phyloP scores from a whole-genome alignment of 441 rosid genomes.

The Adansonia rubrostipa region DNA sequence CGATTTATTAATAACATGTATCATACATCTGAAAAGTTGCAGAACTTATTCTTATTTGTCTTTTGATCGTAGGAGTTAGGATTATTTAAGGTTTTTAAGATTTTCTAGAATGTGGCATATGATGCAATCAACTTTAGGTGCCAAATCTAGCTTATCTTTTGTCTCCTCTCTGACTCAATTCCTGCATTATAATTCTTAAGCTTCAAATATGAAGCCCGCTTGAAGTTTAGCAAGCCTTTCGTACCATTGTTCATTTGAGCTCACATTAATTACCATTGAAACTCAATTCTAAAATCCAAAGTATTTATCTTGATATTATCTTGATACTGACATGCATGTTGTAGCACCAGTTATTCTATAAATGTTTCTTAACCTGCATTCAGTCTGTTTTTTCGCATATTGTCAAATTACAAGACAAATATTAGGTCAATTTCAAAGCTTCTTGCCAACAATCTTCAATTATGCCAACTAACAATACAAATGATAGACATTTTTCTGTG shows the following conservation, averaged over 20 bases:
- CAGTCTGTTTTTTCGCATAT: background rate
- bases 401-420: background rate
- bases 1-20: background rate
- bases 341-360: background rate
- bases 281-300: background rate
- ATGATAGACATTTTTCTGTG: background rate
- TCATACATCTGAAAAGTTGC: background rate
- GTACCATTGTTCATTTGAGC: background rate
- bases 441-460: background rate
- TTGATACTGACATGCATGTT: background rate
- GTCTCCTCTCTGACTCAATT: conserved; percentile 1
- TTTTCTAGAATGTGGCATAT: background rate
- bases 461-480: conserved; percentile 1
- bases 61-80: conserved; percentile 6
- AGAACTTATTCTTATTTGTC: background rate
- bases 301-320: conserved; percentile 3
- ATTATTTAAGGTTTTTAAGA: background rate
- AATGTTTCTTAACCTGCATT: background rate
- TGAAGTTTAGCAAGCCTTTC: background rate
- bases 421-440: background rate
- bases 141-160: background rate
- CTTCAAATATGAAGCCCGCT: background rate
- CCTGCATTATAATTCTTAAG: background rate
- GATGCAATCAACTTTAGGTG: conserved; percentile 9
- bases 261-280: background rate